Percentiles rank a stretch among this genome's conserved stretches.
Conservation (phyloP, 164 flowering plant genomes). For the Chloranthus sessilifolius region DNA sequence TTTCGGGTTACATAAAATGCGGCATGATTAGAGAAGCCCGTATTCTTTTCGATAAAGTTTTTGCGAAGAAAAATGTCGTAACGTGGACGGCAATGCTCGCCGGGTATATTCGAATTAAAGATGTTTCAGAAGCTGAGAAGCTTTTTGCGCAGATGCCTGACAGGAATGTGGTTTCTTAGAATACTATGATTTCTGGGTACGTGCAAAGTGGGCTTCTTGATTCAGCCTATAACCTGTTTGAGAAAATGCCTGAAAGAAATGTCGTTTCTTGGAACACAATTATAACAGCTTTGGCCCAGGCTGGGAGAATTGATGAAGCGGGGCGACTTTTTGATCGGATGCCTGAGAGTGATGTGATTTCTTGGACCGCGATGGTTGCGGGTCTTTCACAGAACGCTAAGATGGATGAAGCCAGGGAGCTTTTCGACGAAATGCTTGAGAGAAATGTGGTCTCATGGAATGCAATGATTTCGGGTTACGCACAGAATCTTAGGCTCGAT, state of each 20-base stretch:
- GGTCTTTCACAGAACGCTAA: slow-evolving; percentile 6
- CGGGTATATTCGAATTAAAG: slow-evolving; percentile 8
- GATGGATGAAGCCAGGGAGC: slow-evolving; percentile 2
- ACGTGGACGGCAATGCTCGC: slow-evolving; percentile 18
- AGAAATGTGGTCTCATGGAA: slow-evolving; percentile 12
- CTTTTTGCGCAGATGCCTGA: slow-evolving; percentile 13
- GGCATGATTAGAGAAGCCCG: slow-evolving; percentile 16
- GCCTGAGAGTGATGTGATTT: slow-evolving; percentile 7
- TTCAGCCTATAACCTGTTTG: slow-evolving; percentile 8
- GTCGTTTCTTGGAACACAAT: slow-evolving; percentile 17
- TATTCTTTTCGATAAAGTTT: slow-evolving; percentile 1
- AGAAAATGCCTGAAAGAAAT: slow-evolving; percentile 6
- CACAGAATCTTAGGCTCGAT: neutral
- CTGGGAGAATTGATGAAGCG: slow-evolving; percentile 10
- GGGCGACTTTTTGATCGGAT: neutral
- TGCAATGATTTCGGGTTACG: slow-evolving; percentile 8
- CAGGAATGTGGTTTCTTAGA: slow-evolving; percentile 16
- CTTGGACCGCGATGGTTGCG: slow-evolving; percentile 9
- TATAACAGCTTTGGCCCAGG: slow-evolving; percentile 8
- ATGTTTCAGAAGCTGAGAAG: slow-evolving; percentile 14
- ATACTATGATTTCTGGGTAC: slow-evolving; percentile 15
- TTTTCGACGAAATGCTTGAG: slow-evolving; percentile 10
- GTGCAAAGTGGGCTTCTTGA: slow-evolving; percentile 5
- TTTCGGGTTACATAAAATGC: slow-evolving; percentile 15
- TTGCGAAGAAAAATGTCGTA: slow-evolving; percentile 9